Percentiles rank a stretch among this genome's conserved stretches.
Evolutionary conservation across 2,329 filamentous ascomycete species (phyloP).

Genomic region (Trichoderma aggressivum): DNA sequence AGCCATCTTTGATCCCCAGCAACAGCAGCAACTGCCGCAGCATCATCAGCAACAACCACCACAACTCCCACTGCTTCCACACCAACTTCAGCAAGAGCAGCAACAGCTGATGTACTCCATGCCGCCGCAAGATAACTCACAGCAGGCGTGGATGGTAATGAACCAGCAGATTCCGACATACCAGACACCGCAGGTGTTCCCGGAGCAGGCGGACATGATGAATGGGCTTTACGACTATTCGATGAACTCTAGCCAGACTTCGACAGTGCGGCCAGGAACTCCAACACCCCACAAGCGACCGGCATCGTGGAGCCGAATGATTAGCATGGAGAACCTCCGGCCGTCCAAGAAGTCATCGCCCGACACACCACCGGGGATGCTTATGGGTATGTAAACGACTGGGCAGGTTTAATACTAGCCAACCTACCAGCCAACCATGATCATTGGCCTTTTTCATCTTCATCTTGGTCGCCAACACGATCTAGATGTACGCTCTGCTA

Average conservation of each 20-base stretch:
- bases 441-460: not conserved
- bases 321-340: slow-evolving; percentile 38
- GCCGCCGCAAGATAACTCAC: slow-evolving; percentile 31
- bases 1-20: slow-evolving; percentile 15
- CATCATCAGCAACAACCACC: slow-evolving; percentile 6
- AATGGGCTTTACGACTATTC: slow-evolving; percentile 27
- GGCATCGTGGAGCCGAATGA: slow-evolving; percentile 38
- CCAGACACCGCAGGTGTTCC: slow-evolving; percentile 21
- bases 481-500: not conserved
- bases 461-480: not conserved
- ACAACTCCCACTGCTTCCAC: slow-evolving; percentile 19
- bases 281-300: slow-evolving; percentile 39
- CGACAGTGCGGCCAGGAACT: slow-evolving; percentile 35
- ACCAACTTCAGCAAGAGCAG: slow-evolving; percentile 10
- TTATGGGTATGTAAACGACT: slow-evolving; percentile 27
- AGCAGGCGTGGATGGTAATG: slow-evolving; percentile 27
- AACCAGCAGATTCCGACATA: slow-evolving; percentile 20
- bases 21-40: slow-evolving; percentile 17
- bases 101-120: slow-evolving; percentile 30
- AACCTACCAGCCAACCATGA: not conserved
- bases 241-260: slow-evolving; percentile 26
- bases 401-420: not conserved
- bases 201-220: slow-evolving; percentile 19
- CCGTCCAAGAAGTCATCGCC: slow-evolving; percentile 35
- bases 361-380: slow-evolving; percentile 23